Evolutionary conservation across 345 rosid species (phyloP).

Genomic region (Gossypium turneri): DNA sequence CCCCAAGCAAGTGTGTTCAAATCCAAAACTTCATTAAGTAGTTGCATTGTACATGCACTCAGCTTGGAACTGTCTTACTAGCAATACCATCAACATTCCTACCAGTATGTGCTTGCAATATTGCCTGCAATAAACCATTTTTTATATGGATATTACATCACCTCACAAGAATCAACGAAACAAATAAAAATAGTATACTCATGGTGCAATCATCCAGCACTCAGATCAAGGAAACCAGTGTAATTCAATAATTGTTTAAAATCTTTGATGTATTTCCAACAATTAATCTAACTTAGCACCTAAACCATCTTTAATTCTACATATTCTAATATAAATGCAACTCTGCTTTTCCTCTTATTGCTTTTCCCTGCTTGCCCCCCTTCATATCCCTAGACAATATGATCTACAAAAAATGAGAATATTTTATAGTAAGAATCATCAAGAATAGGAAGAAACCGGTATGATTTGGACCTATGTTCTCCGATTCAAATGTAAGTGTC

Average conservation of each 20-base stretch:
- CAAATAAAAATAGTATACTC: neutral
- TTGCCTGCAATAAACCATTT: slow-evolving; percentile 37
- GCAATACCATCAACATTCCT: slow-evolving; percentile 76
- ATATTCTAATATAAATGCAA: no score
- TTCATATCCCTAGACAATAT: no score
- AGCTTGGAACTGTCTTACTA: slow-evolving; percentile 56
- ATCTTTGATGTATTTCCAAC: slow-evolving; percentile 3
- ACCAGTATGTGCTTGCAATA: slow-evolving; percentile 73
- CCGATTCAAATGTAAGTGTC: no score
- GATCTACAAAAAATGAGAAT: neutral
- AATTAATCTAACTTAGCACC: neutral
- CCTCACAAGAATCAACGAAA: neutral
- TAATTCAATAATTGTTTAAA: neutral
- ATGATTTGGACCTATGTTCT: no score
- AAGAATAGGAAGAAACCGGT: no score
- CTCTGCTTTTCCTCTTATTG: no score
- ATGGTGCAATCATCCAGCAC: neutral
- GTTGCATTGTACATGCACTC: slow-evolving; percentile 21
- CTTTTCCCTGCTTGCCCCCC: no score
- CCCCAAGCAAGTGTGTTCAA: neutral
- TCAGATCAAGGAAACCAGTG: neutral
- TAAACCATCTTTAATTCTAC: slow-evolving; percentile 1
- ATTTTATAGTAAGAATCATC: no score
- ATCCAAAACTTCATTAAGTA: slow-evolving; percentile 3
- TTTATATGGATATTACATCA: neutral